phyloP scores from a whole-genome alignment of 768 basidiomycete species.

The Ramaria rubella region DNA sequence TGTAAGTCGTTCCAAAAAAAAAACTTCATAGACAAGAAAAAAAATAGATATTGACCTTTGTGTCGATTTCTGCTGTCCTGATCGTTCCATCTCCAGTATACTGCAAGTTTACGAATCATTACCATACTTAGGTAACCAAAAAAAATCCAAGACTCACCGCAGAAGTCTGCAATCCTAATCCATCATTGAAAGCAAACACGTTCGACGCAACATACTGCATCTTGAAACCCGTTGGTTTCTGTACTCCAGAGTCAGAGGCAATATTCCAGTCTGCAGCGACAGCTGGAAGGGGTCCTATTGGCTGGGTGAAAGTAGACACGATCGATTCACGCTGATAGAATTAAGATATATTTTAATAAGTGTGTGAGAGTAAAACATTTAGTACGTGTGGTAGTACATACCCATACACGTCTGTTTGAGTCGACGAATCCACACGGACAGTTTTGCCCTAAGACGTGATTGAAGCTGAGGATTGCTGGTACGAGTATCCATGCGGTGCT shows the following conservation, averaged over 20 bases:
- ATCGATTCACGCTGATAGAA: slow-evolving; percentile 15
- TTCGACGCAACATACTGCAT: background rate
- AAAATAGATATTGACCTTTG: background rate
- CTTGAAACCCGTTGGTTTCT: background rate
- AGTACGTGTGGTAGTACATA: background rate
- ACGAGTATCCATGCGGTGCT: too few relatives aligned
- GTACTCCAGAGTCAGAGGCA: slow-evolving; percentile 1
- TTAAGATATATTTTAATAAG: background rate
- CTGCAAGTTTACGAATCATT: background rate
- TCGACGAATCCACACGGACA: slow-evolving; percentile 15
- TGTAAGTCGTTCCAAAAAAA: too few relatives aligned
- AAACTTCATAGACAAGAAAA: background rate
- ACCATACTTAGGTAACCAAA: background rate
- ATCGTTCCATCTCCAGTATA: slow-evolving; percentile 13
- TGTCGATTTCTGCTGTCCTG: slow-evolving; percentile 13
- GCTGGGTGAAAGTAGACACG: slow-evolving; percentile 11
- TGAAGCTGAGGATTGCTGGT: too few relatives aligned
- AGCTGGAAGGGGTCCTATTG: slow-evolving; percentile 7
- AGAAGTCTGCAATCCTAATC: slow-evolving; percentile 10
- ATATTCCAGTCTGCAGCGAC: slow-evolving; percentile 5
- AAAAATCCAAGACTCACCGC: slow-evolving; percentile 1
- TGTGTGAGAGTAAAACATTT: background rate
- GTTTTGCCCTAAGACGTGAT: background rate
- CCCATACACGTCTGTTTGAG: slow-evolving; percentile 10
- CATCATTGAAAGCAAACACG: slow-evolving; percentile 10